A percentile compares a stretch with the other conserved stretches of the same genome.
Evolutionary conservation across 2,329 filamentous ascomycete species (phyloP).

Genomic region (Talaromyces sp.): DNA sequence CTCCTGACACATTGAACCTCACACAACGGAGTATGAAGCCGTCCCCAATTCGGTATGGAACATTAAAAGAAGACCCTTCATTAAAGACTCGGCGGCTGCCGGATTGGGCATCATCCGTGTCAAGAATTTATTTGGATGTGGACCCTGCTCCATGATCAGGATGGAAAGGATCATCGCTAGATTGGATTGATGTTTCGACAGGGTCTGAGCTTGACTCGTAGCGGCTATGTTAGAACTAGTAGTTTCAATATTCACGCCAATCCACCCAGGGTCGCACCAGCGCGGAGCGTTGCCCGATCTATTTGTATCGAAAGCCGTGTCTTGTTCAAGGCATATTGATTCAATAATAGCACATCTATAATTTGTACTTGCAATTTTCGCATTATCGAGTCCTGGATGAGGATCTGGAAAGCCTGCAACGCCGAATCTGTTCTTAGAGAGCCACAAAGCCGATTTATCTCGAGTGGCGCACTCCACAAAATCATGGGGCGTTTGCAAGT

Average conservation of each 20-base stretch:
- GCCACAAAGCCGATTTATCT: not conserved
- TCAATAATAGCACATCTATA: too few relatives aligned
- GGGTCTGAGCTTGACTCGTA: constrained; percentile 3
- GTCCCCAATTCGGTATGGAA: constrained; percentile 17
- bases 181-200: constrained; percentile 7
- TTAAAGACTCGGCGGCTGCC: constrained; percentile 10
- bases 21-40: constrained; percentile 18
- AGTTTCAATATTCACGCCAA: constrained; percentile 13
- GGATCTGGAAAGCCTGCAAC: too few relatives aligned
- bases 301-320: not conserved
- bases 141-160: constrained; percentile 14
- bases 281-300: not conserved
- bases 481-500: not conserved
- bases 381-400: too few relatives aligned
- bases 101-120: constrained; percentile 17
- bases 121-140: constrained; percentile 19
- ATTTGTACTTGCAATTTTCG: too few relatives aligned
- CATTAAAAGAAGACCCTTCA: constrained; percentile 10
- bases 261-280: too few relatives aligned
- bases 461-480: too few relatives aligned
- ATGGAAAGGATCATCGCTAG: constrained; percentile 19
- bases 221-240: constrained; percentile 6
- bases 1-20: constrained; percentile 9
- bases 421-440: not conserved
- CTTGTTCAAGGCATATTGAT: not conserved